These are phyloP conservation scores for Debaryomyces sp. DNA, from an alignment of 1,139 yeast species.

Conservation along the genomic window DNA sequence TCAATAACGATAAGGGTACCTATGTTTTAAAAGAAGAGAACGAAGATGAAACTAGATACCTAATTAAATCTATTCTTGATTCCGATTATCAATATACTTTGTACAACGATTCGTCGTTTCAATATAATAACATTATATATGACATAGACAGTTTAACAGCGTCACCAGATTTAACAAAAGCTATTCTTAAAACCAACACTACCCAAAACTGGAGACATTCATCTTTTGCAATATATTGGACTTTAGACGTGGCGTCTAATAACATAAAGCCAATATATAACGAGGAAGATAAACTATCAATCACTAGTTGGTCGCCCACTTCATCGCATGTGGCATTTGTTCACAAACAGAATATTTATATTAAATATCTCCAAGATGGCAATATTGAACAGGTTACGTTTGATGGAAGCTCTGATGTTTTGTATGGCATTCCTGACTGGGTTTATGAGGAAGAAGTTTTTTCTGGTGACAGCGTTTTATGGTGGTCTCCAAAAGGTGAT, in stretches of 20 bases:
- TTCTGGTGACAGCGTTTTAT: slow-evolving; percentile 50
- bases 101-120: slow-evolving; percentile 52
- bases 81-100: slow-evolving; percentile 45
- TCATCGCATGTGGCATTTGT: slow-evolving; percentile 72
- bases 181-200: slow-evolving; percentile 56
- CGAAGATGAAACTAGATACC: slow-evolving; percentile 32
- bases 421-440: slow-evolving; percentile 65
- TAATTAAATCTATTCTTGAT: slow-evolving; percentile 55
- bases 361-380: slow-evolving; percentile 24
- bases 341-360: slow-evolving; percentile 60
- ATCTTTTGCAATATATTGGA: slow-evolving; percentile 65
- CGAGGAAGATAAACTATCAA: slow-evolving; percentile 35
- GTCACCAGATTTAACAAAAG: slow-evolving; percentile 63
- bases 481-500: slow-evolving; percentile 62
- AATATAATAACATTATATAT: slow-evolving; percentile 39
- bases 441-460: slow-evolving; percentile 65
- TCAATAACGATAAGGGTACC: slow-evolving; percentile 54
- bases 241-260: slow-evolving; percentile 31
- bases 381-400: slow-evolving; percentile 40
- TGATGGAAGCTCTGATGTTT: slow-evolving; percentile 53
- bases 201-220: slow-evolving; percentile 78
- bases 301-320: slow-evolving; percentile 77
- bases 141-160: slow-evolving; percentile 57
- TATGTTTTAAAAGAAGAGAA: slow-evolving; percentile 43
- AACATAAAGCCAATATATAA: slow-evolving; percentile 30